Base-by-base conservation (phyloP, 169 alveolate species). In the Plasmodium coatneyi region DNA sequence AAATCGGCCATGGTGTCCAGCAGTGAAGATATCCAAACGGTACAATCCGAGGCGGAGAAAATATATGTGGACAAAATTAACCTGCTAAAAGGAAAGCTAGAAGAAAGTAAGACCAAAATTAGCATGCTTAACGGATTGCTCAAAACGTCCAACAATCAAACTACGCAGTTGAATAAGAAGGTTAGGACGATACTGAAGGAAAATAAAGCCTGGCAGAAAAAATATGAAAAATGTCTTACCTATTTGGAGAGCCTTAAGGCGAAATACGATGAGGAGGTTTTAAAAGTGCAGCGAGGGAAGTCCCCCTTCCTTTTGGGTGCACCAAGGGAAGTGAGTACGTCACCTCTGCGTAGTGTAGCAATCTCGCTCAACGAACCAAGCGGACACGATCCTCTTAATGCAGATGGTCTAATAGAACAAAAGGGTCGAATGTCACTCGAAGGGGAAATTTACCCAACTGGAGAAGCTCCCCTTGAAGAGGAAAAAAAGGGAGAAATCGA, bases 101-200 rank as follows among this genome's bases (percentile, higher is more conserved):
- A 89, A 28, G 94, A 78, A 39, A 89, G 72, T 22, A 89, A 79
- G 30, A 49, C 81, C 12, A 89, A 89, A 89, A 79, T 89, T 10
- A 78, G 32, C 25, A 32, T 89, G 49, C 54, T 89, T 60, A 89
- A 89, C 52, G 39, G n/a, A 3, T 89, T 89, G 72, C 54, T 89
- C 49, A 78, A 89, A 89, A 89, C 94, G 36, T 89, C 94, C 7
- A 89, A 89, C 66, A 80, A 46, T 39, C 94, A 89, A 78, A 46
- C 94, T n/a, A 43, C 39, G 36, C 84, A 89, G 43, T 43, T 89
- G 49, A 89, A 89, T 72, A 79, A 79, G 22, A 89, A 89, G 81
- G 46, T 89, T 12, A 66, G 49, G 49, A 32, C 34, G 19, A 56
- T 89, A 78, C n/a, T 89, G 49, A 89, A 46, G n/a, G 94, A 89